Percentiles rank a stretch among this genome's conserved stretches.
phyloP scores from a whole-genome alignment of 2,329 filamentous ascomycete species.

The Lasiodiplodia citricola region DNA sequence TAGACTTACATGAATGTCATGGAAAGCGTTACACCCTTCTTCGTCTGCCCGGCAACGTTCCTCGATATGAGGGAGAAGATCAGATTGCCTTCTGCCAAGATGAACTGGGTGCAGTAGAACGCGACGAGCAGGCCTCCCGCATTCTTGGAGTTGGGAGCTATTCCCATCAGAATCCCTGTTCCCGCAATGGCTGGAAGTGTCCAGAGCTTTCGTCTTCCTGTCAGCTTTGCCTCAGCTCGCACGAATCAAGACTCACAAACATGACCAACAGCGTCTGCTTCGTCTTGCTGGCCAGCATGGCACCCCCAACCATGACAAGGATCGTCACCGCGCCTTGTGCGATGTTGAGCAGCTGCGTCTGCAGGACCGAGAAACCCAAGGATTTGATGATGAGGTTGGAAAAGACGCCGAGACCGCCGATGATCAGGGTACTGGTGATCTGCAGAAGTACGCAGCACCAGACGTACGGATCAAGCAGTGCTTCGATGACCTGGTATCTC shows the following conservation, averaged over 20 bases:
- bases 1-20: conserved; percentile 30
- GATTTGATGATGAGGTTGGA: conserved; percentile 40
- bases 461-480: conserved; percentile 33
- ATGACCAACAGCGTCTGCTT: conserved; percentile 34
- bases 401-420: conserved; percentile 46
- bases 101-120: conserved; percentile 39
- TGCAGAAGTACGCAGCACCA: conserved; percentile 35
- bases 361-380: conserved; percentile 36
- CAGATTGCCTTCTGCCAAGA: conserved; percentile 32
- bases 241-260: conserved; percentile 28
- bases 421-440: conserved; percentile 35
- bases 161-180: conserved; percentile 33
- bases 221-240: neutral
- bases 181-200: conserved; percentile 32
- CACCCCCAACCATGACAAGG: conserved; percentile 35
- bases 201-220: neutral
- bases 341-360: conserved; percentile 40
- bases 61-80: conserved; percentile 30
- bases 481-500: conserved; percentile 33
- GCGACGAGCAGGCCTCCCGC: conserved; percentile 35
- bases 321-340: conserved; percentile 36
- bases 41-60: conserved; percentile 32
- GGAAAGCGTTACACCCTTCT: conserved; percentile 29
- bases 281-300: conserved; percentile 31
- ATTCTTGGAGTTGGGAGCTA: conserved; percentile 31